These are phyloP conservation scores for Bryopsis sp. DNA, from an alignment of 139 green algal species.

Conservation along the genomic window DNA sequence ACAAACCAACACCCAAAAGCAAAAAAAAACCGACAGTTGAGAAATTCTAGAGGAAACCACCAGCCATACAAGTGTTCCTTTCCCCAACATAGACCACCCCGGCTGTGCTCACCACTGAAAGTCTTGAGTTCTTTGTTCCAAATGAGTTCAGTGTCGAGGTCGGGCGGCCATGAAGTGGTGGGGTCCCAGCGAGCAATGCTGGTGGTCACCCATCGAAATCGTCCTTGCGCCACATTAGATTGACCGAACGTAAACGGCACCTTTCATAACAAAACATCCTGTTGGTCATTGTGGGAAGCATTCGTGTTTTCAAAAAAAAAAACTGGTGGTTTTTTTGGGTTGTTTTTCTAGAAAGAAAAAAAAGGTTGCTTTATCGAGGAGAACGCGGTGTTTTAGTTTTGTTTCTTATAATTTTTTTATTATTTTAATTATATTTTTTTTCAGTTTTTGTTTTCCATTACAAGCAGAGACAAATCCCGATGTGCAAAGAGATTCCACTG, in stretches of 20 bases:
- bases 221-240: constrained; percentile 22
- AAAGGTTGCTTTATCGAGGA: neutral
- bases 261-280: neutral
- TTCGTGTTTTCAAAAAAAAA: too few species aligned
- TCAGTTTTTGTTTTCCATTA: too few species aligned
- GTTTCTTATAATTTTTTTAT: too few species aligned
- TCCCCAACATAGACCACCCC: neutral
- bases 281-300: neutral
- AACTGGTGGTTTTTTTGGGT: too few species aligned
- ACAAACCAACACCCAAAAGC: too few species aligned
- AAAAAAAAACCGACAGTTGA: neutral
- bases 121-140: constrained; percentile 32
- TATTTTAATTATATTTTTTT: too few species aligned
- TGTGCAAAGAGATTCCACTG: too few species aligned
- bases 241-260: constrained; percentile 14
- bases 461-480: too few species aligned
- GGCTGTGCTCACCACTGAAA: constrained; percentile 34
- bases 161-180: constrained; percentile 31
- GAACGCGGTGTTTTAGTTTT: neutral
- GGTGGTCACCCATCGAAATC: constrained; percentile 47
- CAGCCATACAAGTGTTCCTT: neutral
- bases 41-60: neutral
- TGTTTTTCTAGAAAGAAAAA: too few species aligned
- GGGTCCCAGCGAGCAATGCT: constrained; percentile 48
- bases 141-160: constrained; percentile 33